These are phyloP conservation scores for Gossypium laxum DNA, from an alignment of 441 rosid genomes.

Conservation along the genomic window DNA sequence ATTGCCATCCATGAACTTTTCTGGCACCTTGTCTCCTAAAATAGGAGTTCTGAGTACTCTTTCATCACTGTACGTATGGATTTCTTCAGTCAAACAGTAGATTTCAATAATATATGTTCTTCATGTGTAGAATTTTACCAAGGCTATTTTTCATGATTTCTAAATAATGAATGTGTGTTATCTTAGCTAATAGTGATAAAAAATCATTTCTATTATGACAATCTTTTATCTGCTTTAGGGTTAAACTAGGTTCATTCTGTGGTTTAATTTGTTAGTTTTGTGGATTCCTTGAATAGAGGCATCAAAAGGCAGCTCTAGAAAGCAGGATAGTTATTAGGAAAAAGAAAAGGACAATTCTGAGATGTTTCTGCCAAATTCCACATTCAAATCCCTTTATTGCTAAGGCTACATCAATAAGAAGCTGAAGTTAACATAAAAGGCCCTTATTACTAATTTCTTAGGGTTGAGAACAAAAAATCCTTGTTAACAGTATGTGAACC, in stretches of 20 bases:
- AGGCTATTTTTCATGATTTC: not conserved
- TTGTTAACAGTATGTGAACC: too few relatives aligned
- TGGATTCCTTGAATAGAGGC: not conserved
- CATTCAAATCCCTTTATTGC: not conserved
- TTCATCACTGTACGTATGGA: conserved; percentile 53
- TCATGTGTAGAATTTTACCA: not conserved
- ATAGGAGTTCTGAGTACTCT: conserved; percentile 53
- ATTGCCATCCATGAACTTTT: conserved; percentile 65
- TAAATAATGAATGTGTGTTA: not conserved
- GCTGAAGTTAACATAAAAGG: too few relatives aligned
- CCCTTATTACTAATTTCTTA: too few relatives aligned
- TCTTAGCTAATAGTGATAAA: too few relatives aligned
- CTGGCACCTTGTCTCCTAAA: conserved; percentile 58
- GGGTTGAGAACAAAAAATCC: too few relatives aligned
- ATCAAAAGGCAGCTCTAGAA: not conserved
- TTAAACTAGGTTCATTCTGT: not conserved
- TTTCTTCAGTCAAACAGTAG: not conserved
- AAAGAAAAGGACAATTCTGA: not conserved
- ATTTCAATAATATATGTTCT: not conserved
- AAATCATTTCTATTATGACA: too few relatives aligned
- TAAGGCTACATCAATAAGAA: too few relatives aligned
- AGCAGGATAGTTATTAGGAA: not conserved
- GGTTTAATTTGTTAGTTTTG: not conserved
- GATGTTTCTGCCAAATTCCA: not conserved
- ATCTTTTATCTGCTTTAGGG: too few relatives aligned